A percentile compares a stretch with the other conserved stretches of the same genome.
Conservation (phyloP, 2,329 filamentous ascomycete species). For the Nakataea oryzae region DNA sequence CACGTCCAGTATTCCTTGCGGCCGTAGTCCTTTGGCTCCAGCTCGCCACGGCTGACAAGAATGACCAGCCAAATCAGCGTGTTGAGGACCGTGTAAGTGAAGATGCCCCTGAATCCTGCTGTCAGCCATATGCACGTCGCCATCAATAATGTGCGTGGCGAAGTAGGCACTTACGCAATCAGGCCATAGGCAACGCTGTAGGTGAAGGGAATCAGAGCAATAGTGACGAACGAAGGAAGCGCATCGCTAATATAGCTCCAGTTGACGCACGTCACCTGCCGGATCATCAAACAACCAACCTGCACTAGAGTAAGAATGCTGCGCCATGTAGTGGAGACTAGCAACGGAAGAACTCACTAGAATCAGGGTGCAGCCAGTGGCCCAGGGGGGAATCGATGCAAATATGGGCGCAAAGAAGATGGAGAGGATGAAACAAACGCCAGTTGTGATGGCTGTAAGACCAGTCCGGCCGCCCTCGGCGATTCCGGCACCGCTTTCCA, state of each 20-base stretch:
- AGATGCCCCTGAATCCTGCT: constrained; percentile 30
- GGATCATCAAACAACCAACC: constrained; percentile 71
- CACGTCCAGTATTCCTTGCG: constrained; percentile 46
- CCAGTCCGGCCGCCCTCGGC: constrained; percentile 66
- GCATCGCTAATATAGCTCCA: constrained; percentile 70
- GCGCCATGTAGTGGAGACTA: background rate
- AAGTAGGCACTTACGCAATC: constrained; percentile 44
- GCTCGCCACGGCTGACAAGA: constrained; percentile 26
- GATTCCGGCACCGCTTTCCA: constrained; percentile 67
- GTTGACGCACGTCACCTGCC: constrained; percentile 64
- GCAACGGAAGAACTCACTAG: constrained; percentile 32
- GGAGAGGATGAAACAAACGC: constrained; percentile 59
- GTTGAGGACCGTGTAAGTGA: constrained; percentile 42
- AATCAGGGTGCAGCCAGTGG: constrained; percentile 63
- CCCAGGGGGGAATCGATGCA: constrained; percentile 68
- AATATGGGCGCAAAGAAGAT: constrained; percentile 71
- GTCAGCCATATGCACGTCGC: background rate
- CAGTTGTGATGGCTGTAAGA: constrained; percentile 58
- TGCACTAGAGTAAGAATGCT: constrained; percentile 14
- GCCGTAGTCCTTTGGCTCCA: constrained; percentile 41
- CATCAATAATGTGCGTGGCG: background rate
- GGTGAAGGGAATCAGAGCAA: constrained; percentile 67
- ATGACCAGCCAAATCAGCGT: constrained; percentile 34
- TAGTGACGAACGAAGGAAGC: constrained; percentile 64
- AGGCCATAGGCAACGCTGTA: constrained; percentile 72